phyloP scores from a whole-genome alignment of 768 basidiomycete species.

The Lactarius vividus region DNA sequence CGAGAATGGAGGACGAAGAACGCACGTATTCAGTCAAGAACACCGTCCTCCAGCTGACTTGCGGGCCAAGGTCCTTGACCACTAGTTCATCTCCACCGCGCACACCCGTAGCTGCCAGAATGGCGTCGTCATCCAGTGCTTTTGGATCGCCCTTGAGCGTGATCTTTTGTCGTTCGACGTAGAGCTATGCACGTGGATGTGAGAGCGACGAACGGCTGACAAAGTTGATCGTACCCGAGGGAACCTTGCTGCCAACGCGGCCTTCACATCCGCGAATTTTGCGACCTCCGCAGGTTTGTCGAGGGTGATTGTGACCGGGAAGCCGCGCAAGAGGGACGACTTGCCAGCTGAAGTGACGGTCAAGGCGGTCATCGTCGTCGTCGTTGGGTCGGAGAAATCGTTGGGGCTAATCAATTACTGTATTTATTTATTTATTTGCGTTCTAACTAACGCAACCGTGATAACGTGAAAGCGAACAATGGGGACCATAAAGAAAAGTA shows the following conservation, averaged over 20 bases:
- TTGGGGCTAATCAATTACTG: slow-evolving; percentile 11
- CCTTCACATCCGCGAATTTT: slow-evolving; percentile 70
- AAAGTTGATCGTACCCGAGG: slow-evolving; percentile 43
- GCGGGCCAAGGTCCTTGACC: slow-evolving; percentile 89
- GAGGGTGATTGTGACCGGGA: slow-evolving; percentile 53
- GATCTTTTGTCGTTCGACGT: slow-evolving; percentile 69
- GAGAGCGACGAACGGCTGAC: background rate
- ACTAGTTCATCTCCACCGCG: slow-evolving; percentile 60
- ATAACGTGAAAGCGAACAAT: no score
- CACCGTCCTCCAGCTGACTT: slow-evolving; percentile 85
- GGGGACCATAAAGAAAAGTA: background rate
- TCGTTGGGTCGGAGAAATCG: background rate
- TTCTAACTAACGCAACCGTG: background rate
- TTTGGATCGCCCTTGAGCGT: slow-evolving; percentile 60
- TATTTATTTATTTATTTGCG: slow-evolving; percentile 11
- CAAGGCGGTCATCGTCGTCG: slow-evolving; percentile 51
- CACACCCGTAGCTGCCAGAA: slow-evolving; percentile 56
- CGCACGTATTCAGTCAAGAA: slow-evolving; percentile 95
- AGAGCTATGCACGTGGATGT: slow-evolving; percentile 50
- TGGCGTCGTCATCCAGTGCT: slow-evolving; percentile 59
- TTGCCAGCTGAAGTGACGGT: slow-evolving; percentile 50
- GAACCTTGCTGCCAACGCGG: slow-evolving; percentile 52
- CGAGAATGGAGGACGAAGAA: slow-evolving; percentile 13
- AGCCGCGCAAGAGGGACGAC: slow-evolving; percentile 45
- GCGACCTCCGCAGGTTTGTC: slow-evolving; percentile 44